Evolutionary conservation across 2,329 filamentous ascomycete genomes (phyloP).

Genomic region (Cladophialophora immunda): DNA sequence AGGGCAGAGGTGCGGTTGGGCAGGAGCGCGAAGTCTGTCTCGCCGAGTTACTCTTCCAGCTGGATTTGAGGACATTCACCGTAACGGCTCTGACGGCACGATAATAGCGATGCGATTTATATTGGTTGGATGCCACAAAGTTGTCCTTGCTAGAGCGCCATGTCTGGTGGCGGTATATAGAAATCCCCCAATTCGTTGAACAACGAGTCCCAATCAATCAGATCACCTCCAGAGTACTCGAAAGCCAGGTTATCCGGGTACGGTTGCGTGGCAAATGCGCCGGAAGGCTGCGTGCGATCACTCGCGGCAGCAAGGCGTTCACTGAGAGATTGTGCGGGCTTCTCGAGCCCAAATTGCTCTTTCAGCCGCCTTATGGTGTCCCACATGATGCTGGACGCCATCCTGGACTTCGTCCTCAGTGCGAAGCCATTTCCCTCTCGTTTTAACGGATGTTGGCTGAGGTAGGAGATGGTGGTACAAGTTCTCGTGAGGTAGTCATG

Average conservation of each 20-base stretch:
- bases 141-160: neutral
- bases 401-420: conserved; percentile 17
- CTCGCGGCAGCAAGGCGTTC: conserved; percentile 18
- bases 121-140: neutral
- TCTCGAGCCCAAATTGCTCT: conserved; percentile 20
- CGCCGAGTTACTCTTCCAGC: conserved; percentile 15
- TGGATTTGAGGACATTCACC: conserved; percentile 6
- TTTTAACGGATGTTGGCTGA: conserved; percentile 20
- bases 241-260: conserved; percentile 9
- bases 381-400: conserved; percentile 24
- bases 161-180: conserved; percentile 13
- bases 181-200: conserved; percentile 20
- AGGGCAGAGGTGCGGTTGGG: conserved; percentile 21
- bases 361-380: conserved; percentile 21
- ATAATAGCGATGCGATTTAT: neutral
- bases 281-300: neutral
- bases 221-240: conserved; percentile 15
- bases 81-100: neutral
- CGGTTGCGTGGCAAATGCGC: neutral
- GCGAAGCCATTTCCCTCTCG: conserved; percentile 19
- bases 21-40: conserved; percentile 16
- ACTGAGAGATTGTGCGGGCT: conserved; percentile 19
- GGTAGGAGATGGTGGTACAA: conserved; percentile 21
- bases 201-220: conserved; percentile 21
- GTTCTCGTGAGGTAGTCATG: conserved; percentile 22